Evolutionary conservation across 2,329 filamentous ascomycete genomes (phyloP).

Genomic region (Monosporascus sp.): DNA sequence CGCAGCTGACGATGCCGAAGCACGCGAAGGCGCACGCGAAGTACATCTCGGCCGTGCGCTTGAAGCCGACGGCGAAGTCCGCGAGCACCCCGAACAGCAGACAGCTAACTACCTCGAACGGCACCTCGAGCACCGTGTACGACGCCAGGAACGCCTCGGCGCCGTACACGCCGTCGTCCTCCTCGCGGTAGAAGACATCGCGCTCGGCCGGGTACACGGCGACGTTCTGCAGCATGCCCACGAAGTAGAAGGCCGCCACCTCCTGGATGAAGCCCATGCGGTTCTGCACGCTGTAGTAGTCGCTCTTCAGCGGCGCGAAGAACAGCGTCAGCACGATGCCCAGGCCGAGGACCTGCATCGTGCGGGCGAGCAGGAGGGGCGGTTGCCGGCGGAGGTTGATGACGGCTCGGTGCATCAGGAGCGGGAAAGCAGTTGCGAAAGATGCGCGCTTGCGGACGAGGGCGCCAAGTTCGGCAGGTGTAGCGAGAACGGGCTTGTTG

Average conservation of each 20-base stretch:
- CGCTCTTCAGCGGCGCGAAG: slow-evolving; percentile 64
- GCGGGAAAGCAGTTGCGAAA: slow-evolving; percentile 57
- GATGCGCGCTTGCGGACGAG: slow-evolving; percentile 59
- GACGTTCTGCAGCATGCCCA: slow-evolving; percentile 76
- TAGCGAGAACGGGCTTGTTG: slow-evolving; percentile 46
- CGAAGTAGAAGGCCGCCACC: slow-evolving; percentile 65
- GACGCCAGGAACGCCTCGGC: slow-evolving; percentile 66
- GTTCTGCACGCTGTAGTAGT: slow-evolving; percentile 67
- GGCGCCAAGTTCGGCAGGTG: slow-evolving; percentile 66
- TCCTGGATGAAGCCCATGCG: slow-evolving; percentile 70
- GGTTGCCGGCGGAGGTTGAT: slow-evolving; percentile 68
- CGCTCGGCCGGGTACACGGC: slow-evolving; percentile 67
- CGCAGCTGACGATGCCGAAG: slow-evolving; percentile 69
- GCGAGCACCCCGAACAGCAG: slow-evolving; percentile 61
- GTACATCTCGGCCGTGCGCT: slow-evolving; percentile 58
- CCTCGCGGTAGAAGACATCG: slow-evolving; percentile 72
- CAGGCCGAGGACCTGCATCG: slow-evolving; percentile 62
- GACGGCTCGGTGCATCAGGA: slow-evolving; percentile 61
- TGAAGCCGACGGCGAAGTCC: slow-evolving; percentile 60
- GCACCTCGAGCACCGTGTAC: slow-evolving; percentile 66
- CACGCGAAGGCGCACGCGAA: slow-evolving; percentile 64
- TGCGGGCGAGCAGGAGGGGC: slow-evolving; percentile 56
- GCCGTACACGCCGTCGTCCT: slow-evolving; percentile 67
- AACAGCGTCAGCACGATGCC: slow-evolving; percentile 60
- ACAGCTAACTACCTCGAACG: slow-evolving; percentile 63